Conservation (phyloP, 495 filamentous ascomycete species). For the Jackrogersella multiformis region DNA sequence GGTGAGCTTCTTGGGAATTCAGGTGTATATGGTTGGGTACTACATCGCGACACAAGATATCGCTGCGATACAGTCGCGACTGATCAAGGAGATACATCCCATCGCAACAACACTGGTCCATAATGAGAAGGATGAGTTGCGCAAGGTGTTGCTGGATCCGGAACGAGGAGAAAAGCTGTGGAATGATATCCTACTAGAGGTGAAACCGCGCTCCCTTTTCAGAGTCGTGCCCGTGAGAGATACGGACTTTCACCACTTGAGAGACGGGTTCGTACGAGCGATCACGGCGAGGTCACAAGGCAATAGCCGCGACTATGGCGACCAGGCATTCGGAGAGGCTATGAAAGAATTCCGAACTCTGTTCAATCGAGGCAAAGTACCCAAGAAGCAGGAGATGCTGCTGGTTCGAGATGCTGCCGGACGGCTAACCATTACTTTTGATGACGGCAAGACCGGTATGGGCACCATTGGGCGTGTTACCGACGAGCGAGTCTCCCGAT, state of each 20-base stretch:
- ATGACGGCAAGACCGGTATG: constrained; percentile 60
- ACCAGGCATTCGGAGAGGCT: constrained; percentile 74
- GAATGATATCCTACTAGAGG: constrained; percentile 71
- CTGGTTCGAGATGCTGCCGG: constrained; percentile 75
- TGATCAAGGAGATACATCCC: constrained; percentile 63
- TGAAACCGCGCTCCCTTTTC: constrained; percentile 71
- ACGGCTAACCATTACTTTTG: constrained; percentile 72
- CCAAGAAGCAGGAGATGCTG: constrained; percentile 77
- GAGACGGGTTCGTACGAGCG: constrained; percentile 88
- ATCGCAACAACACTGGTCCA: constrained; percentile 84
- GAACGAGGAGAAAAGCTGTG: constrained; percentile 73
- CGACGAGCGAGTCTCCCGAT: constrained; percentile 81
- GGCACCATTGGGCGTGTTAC: constrained; percentile 60
- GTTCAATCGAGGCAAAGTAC: constrained; percentile 78
- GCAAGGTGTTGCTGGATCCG: constrained; percentile 72
- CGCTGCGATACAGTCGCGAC: constrained; percentile 56
- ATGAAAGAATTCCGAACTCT: constrained; percentile 79
- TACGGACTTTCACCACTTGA: constrained; percentile 90
- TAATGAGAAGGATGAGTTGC: constrained; percentile 76
- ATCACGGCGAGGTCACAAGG: constrained; percentile 75
- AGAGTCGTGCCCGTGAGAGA: constrained; percentile 85
- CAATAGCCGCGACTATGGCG: constrained; percentile 62
- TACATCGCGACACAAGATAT: constrained; percentile 87
- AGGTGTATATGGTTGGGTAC: constrained; percentile 93
- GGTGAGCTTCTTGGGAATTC: constrained; percentile 87